Conservation (phyloP, 768 basidiomycete species). For the Royoungia palumana region DNA sequence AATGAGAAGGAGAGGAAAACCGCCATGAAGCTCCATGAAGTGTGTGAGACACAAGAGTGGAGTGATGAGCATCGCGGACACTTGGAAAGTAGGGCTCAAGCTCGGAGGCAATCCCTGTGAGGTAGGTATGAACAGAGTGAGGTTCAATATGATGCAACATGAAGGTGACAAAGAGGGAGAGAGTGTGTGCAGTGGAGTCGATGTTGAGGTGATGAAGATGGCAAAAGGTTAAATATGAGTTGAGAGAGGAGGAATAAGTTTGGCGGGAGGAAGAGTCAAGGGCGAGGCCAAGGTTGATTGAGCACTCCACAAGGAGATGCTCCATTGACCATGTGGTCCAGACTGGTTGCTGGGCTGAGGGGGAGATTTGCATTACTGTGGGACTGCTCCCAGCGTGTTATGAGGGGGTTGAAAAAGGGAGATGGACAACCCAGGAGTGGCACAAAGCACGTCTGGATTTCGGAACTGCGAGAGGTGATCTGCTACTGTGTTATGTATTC, state of each 20-base stretch:
- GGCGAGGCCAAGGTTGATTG: not conserved
- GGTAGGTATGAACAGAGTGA: not conserved
- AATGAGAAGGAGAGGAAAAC: not conserved
- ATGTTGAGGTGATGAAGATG: not conserved
- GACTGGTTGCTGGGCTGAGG: not conserved
- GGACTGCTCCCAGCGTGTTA: slow-evolving; percentile 26
- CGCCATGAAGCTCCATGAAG: not conserved
- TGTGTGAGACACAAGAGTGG: not conserved
- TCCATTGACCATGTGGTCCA: slow-evolving; percentile 9
- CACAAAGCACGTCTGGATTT: slow-evolving; percentile 9
- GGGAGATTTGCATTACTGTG: not conserved
- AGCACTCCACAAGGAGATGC: slow-evolving; percentile 9
- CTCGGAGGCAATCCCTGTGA: not conserved
- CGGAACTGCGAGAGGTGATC: slow-evolving; percentile 21
- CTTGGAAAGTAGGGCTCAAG: not conserved
- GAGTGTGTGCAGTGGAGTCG: not conserved
- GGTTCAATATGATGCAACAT: not conserved
- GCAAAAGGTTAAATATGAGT: not conserved
- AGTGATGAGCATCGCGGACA: not conserved
- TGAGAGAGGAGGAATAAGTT: not conserved
- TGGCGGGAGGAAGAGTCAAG: not conserved
- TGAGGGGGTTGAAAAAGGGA: slow-evolving; percentile 26
- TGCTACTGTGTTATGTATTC: slow-evolving; percentile 23
- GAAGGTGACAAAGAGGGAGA: not conserved
- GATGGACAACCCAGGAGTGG: not conserved